Evolutionary conservation across 2,329 filamentous ascomycete genomes (phyloP).

Genomic region (Sclerotinia nivalis): DNA sequence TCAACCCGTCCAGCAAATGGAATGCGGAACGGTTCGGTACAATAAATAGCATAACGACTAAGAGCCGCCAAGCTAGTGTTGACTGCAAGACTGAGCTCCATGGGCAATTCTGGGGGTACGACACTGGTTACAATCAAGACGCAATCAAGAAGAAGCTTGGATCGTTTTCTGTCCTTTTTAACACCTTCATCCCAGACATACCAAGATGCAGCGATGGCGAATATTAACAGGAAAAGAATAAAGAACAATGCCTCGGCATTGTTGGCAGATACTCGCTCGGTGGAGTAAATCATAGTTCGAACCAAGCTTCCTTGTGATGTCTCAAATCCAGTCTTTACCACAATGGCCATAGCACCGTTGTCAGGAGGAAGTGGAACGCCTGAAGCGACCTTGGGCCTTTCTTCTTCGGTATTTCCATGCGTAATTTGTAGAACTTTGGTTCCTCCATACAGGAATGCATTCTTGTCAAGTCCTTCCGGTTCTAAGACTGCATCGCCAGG

Average conservation of each 20-base stretch:
- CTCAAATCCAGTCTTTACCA: slow-evolving; percentile 97
- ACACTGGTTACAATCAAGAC: slow-evolving; percentile 97
- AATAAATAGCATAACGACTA: slow-evolving; percentile 96
- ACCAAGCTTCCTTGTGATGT: slow-evolving; percentile 97
- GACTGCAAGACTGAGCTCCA: slow-evolving; percentile 96
- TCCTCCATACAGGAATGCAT: slow-evolving; percentile 92
- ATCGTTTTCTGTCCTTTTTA: slow-evolving; percentile 89
- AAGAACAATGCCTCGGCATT: slow-evolving; percentile 96
- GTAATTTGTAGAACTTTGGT: slow-evolving; percentile 97
- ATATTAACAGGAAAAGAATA: slow-evolving; percentile 93
- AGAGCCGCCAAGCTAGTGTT: slow-evolving; percentile 95
- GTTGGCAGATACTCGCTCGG: slow-evolving; percentile 97
- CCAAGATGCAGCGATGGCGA: slow-evolving; percentile 96
- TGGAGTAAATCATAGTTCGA: slow-evolving; percentile 99
- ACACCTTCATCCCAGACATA: slow-evolving; percentile 99
- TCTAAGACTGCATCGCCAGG: slow-evolving; percentile 80
- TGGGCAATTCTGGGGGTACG: slow-evolving; percentile 95
- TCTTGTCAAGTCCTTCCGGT: slow-evolving; percentile 91
- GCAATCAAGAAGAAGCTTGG: slow-evolving; percentile 95
- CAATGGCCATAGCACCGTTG: slow-evolving; percentile 88
- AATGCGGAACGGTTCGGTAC: slow-evolving; percentile 97
- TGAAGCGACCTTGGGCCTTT: slow-evolving; percentile 68
- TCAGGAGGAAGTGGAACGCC: slow-evolving; percentile 85
- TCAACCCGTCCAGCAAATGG: slow-evolving; percentile 95
- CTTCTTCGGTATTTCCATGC: slow-evolving; percentile 77